phyloP scores from a whole-genome alignment of 257 asterid genomes.

The Solanum tarapatanum region DNA sequence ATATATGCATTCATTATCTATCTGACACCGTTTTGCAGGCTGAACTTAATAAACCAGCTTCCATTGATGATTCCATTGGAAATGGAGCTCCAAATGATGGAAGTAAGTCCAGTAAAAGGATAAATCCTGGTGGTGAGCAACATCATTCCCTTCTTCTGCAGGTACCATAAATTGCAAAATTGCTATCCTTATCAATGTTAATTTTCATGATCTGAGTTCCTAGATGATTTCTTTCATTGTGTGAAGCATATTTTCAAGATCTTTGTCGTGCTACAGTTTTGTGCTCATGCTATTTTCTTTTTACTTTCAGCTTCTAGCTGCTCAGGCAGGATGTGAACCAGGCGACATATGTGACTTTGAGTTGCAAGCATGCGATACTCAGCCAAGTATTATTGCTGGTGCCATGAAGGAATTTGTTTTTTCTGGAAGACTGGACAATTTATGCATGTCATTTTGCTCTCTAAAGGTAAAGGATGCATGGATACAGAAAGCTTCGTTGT shows the following conservation, averaged over 20 bases:
- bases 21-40: conserved; percentile 31
- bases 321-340: conserved; percentile 64
- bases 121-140: conserved; percentile 17
- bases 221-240: background rate
- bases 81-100: conserved; percentile 24
- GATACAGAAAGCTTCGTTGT: background rate
- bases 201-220: background rate
- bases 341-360: conserved; percentile 91
- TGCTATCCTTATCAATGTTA: background rate
- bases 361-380: conserved; percentile 93
- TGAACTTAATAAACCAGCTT: conserved; percentile 56
- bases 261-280: background rate
- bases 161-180: conserved; percentile 17
- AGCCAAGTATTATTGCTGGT: conserved; percentile 78
- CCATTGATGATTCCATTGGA: conserved; percentile 33
- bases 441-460: conserved; percentile 95
- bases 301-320: conserved; percentile 57
- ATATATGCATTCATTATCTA: background rate
- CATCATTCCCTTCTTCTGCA: conserved; percentile 88
- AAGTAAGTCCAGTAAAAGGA: conserved; percentile 22
- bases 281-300: background rate
- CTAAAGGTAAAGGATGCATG: conserved; percentile 42
- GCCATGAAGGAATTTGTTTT: conserved; percentile 83
- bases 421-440: conserved; percentile 94
- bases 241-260: background rate